Percentiles rank a stretch among this genome's conserved stretches.
phyloP scores from a whole-genome alignment of 257 asterid genomes.

The Solanum ossicruentum region DNA sequence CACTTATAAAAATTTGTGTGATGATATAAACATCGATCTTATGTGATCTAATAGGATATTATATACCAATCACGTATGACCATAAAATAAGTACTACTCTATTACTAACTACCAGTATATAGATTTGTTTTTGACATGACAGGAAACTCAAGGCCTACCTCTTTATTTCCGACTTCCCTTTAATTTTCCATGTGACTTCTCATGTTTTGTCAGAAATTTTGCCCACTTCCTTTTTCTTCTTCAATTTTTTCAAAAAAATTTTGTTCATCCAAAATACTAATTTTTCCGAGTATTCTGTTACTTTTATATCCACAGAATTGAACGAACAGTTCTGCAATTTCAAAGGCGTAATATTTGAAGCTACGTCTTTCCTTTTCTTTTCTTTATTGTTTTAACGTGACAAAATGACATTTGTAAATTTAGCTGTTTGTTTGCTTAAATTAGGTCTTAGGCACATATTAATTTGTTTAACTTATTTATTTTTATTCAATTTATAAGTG shows the following conservation, averaged over 20 bases:
- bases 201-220: background rate
- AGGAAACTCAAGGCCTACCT: background rate
- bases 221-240: background rate
- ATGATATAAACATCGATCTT: no score
- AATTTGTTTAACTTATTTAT: background rate
- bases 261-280: background rate
- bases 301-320: background rate
- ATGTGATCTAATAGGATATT: no score
- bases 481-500: no score
- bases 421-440: background rate
- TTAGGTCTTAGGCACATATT: background rate
- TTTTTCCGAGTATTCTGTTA: background rate
- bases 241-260: background rate
- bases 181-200: background rate
- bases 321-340: background rate
- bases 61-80: background rate
- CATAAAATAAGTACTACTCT: background rate
- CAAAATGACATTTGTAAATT: background rate
- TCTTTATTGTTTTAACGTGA: background rate
- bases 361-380: background rate
- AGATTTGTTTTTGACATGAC: background rate
- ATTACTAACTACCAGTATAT: background rate
- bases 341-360: background rate
- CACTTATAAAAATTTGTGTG: background rate
- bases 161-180: background rate